Evolutionary conservation across 1,139 yeast genomes (phyloP), one percentile per base, ranked within the genome.

Genomic region (Diutina scorzettiae): DNA sequence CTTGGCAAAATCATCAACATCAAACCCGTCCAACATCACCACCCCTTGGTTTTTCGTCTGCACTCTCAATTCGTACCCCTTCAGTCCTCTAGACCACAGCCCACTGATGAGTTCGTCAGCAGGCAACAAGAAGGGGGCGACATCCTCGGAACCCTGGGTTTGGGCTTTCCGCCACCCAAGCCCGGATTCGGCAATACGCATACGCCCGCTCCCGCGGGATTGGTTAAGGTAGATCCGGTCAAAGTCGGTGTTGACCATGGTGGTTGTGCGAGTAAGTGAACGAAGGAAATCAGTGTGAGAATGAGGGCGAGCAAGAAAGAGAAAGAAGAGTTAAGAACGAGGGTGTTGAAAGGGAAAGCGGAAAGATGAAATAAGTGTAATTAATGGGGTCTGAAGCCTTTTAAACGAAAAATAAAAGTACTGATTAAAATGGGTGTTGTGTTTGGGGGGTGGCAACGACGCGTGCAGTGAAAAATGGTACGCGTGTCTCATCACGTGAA

Each of bases 161-260:
- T 75, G 67, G 14, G 71, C 64, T n/a, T 50, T 50, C 56, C 89
- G 91, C 99, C 99, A 91, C 41, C 99, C 99, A 37, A 91, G 72
- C 41, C 99, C 99, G 16, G 93, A 80, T 49, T 83, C 91, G 8
- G 96, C 95, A 49, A 93, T 76, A 61, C 98, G 85, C 73, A 91
- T 82, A 52, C 94, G 80, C 17, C 99, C 99, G 40, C 78, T 74
- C 43, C 73, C 69, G 51, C 78, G 78, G 46, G 95, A 83, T 60
- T 84, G 95, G 62, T 93, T 89, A 57, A 86, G 69, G 59, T 83
- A 87, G 49, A 91, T 86, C 59, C 80, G 77, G 55, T 87, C 96
- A 57, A 84, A 89, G 58, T 87, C 83, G 18, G 68, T 65, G 53
- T 68, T 34, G 29, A 34, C 39, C 39, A 34, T 34, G 27, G 24